Conservation (phyloP, 208 protist species). For the Lotmaria passim region DNA sequence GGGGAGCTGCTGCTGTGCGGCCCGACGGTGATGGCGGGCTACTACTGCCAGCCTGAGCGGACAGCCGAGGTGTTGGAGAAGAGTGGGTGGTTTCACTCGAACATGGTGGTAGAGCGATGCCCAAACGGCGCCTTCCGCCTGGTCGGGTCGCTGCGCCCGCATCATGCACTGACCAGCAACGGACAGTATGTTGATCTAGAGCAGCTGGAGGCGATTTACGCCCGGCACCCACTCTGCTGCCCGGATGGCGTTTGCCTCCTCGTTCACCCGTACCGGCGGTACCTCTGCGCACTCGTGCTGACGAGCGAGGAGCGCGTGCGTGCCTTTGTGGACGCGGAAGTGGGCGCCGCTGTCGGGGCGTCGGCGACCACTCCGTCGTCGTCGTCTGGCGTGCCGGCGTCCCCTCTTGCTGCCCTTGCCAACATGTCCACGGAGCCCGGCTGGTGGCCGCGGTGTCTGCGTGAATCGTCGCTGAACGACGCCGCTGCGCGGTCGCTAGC, state of each 20-base stretch:
- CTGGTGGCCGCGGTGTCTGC: constrained; percentile 52
- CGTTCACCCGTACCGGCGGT: constrained; percentile 65
- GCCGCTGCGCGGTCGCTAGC: constrained; percentile 47
- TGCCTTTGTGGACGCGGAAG: constrained; percentile 25
- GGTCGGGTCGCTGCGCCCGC: constrained; percentile 64
- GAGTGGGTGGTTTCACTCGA: constrained; percentile 75
- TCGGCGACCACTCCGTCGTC: background rate
- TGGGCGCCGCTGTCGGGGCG: background rate
- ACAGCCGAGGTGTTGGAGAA: constrained; percentile 68
- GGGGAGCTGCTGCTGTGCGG: constrained; percentile 82
- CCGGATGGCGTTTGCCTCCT: constrained; percentile 61
- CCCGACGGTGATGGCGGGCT: constrained; percentile 68
- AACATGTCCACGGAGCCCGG: background rate
- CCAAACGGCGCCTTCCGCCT: constrained; percentile 63
- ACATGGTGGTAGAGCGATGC: constrained; percentile 65
- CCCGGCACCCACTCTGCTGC: constrained; percentile 45
- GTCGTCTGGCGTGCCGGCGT: background rate
- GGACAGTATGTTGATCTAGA: constrained; percentile 77
- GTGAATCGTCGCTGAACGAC: constrained; percentile 42
- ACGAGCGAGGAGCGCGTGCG: constrained; percentile 34
- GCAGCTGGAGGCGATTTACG: constrained; percentile 62
- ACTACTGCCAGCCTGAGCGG: constrained; percentile 78
- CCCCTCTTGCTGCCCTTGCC: background rate
- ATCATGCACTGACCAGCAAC: constrained; percentile 60
- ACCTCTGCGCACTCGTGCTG: constrained; percentile 68